Conservation (phyloP, 441 rosid genomes). For the Gossypium armourianum region DNA sequence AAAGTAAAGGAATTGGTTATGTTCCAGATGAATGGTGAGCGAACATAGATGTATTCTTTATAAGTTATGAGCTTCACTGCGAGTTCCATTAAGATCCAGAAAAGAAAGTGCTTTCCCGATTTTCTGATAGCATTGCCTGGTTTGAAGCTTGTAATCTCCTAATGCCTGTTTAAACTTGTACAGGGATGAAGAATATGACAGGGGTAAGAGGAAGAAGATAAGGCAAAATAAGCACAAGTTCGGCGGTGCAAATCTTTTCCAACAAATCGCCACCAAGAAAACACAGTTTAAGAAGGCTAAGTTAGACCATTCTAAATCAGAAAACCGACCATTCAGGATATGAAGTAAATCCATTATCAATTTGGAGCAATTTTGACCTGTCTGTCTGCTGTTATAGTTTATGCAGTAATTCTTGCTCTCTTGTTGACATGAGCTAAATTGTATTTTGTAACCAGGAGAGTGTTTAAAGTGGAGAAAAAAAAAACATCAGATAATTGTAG, state of each 20-base stretch:
- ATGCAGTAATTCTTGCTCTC: neutral
- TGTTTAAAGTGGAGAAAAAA: neutral
- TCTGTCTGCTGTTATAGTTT: neutral
- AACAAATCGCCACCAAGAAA: constrained; percentile 44
- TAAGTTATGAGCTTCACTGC: neutral
- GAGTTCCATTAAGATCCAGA: neutral
- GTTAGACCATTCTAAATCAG: constrained; percentile 31
- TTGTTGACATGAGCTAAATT: neutral
- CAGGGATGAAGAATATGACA: constrained; percentile 91
- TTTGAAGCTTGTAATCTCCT: neutral
- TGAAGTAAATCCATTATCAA: constrained; percentile 22
- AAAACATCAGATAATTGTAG: neutral
- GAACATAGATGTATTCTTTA: neutral
- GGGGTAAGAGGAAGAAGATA: constrained; percentile 73
- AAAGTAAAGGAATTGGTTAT: constrained; percentile 42
- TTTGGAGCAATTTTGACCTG: constrained; percentile 14
- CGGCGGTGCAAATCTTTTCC: constrained; percentile 66
- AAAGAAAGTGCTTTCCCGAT: neutral
- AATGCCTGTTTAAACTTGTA: constrained; percentile 8
- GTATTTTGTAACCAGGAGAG: neutral
- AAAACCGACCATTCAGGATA: constrained; percentile 60
- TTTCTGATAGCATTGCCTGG: neutral
- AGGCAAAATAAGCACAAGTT: constrained; percentile 32
- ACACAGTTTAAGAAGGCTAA: constrained; percentile 32
- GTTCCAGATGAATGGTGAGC: constrained; percentile 85